Conservation (phyloP, 495 filamentous ascomycete species). For the Aspergillus haitiensis region DNA sequence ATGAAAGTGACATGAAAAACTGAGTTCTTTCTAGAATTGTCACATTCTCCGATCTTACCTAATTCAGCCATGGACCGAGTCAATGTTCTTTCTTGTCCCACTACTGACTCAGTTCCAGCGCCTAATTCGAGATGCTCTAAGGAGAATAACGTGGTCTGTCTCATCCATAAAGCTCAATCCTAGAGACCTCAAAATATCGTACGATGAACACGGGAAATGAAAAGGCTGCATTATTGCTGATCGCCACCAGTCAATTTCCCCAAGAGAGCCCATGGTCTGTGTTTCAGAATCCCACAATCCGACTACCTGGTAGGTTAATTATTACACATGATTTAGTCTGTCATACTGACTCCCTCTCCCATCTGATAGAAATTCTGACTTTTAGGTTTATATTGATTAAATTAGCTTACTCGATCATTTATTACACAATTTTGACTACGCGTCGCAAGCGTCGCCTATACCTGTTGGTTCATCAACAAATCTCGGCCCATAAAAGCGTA, state of each 20-base stretch:
- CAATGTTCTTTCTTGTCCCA: too few relatives aligned
- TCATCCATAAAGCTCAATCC: too few relatives aligned
- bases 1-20: too few relatives aligned
- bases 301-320: slow-evolving; percentile 1
- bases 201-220: slow-evolving; percentile 9
- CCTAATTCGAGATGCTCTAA: too few relatives aligned
- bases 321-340: not conserved
- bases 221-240: slow-evolving; percentile 20
- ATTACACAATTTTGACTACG: not conserved
- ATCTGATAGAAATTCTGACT: not conserved
- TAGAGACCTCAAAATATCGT: slow-evolving; percentile 1
- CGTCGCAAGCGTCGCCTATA: too few relatives aligned
- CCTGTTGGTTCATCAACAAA: too few relatives aligned
- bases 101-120: too few relatives aligned
- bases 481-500: not conserved
- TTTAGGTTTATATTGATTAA: not conserved
- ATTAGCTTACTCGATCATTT: not conserved
- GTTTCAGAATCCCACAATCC: slow-evolving; percentile 27
- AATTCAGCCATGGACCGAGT: too few relatives aligned
- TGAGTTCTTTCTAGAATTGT: too few relatives aligned
- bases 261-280: slow-evolving; percentile 29
- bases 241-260: slow-evolving; percentile 36
- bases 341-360: not conserved
- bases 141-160: too few relatives aligned
- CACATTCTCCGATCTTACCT: too few relatives aligned